phyloP scores from a whole-genome alignment of 495 filamentous ascomycete species.

The Xylaria longipes region DNA sequence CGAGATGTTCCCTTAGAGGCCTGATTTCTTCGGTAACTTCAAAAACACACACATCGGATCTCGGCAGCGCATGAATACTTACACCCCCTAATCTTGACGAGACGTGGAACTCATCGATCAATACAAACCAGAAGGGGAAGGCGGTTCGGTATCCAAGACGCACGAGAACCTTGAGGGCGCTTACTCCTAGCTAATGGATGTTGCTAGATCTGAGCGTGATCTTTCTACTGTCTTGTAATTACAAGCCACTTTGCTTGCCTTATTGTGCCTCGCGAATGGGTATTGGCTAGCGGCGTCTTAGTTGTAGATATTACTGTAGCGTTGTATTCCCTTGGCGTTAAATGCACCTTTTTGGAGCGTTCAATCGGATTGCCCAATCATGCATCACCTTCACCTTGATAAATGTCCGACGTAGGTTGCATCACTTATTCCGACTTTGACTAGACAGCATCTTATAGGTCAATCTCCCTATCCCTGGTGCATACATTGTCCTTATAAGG shows the following conservation, averaged over 20 bases:
- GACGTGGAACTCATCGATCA: not conserved
- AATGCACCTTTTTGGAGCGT: not conserved
- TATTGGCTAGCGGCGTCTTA: constrained; percentile 4
- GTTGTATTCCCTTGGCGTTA: constrained; percentile 7
- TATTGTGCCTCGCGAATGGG: not conserved
- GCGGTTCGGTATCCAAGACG: not conserved
- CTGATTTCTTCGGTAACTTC: not conserved
- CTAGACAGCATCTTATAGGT: not conserved
- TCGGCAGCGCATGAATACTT: constrained; percentile 1
- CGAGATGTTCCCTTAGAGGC: not conserved
- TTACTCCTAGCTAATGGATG: not conserved
- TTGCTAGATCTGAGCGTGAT: not conserved
- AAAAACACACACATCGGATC: not conserved
- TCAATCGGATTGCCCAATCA: not conserved
- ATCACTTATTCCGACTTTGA: constrained; percentile 5
- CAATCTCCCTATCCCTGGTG: not conserved
- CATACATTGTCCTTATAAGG: not conserved
- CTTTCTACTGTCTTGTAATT: not conserved
- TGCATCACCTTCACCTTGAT: not conserved
- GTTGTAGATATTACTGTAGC: constrained; percentile 1
- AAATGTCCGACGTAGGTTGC: constrained; percentile 5
- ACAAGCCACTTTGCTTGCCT: not conserved
- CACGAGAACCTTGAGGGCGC: not conserved
- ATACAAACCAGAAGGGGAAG: constrained; percentile 5
- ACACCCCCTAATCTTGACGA: not conserved